These are phyloP conservation scores for Cladosporium sp. DNA, from an alignment of 2,329 filamentous ascomycete species.

Conservation along the genomic window DNA sequence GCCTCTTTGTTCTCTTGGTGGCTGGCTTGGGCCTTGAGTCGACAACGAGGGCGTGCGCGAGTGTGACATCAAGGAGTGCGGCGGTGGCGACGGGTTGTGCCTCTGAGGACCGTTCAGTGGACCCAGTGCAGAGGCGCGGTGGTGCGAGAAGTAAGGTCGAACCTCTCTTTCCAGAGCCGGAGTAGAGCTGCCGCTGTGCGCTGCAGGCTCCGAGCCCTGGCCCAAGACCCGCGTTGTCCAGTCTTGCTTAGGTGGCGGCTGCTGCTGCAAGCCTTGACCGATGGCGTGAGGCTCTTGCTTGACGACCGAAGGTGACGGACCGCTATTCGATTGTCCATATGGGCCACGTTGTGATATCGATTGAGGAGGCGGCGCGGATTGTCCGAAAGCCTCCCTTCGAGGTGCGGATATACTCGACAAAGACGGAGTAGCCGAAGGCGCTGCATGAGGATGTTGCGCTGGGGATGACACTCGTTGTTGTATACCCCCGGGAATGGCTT, in stretches of 20 bases:
- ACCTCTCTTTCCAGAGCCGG: constrained; percentile 26
- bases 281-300: constrained; percentile 26
- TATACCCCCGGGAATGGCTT: background rate
- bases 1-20: constrained; percentile 19
- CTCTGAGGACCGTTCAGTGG: constrained; percentile 25
- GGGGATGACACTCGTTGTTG: constrained; percentile 3
- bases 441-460: constrained; percentile 5
- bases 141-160: constrained; percentile 26
- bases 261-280: constrained; percentile 14
- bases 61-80: constrained; percentile 25
- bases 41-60: constrained; percentile 32
- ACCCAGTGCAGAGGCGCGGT: constrained; percentile 26
- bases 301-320: constrained; percentile 19
- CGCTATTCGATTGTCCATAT: constrained; percentile 20
- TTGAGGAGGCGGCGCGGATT: constrained; percentile 20
- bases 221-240: constrained; percentile 21
- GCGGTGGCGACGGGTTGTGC: constrained; percentile 34
- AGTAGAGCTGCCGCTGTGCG: background rate
- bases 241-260: constrained; percentile 23
- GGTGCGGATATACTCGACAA: constrained; percentile 18
- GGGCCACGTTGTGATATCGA: constrained; percentile 22
- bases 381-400: constrained; percentile 26
- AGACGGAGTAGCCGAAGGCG: constrained; percentile 16
- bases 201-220: constrained; percentile 12
- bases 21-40: constrained; percentile 17